A percentile compares a stretch with the other conserved stretches of the same genome.
Evolutionary conservation across 1,284 basidiomycete species (phyloP).

Genomic region (Melampsora larici-populina): DNA sequence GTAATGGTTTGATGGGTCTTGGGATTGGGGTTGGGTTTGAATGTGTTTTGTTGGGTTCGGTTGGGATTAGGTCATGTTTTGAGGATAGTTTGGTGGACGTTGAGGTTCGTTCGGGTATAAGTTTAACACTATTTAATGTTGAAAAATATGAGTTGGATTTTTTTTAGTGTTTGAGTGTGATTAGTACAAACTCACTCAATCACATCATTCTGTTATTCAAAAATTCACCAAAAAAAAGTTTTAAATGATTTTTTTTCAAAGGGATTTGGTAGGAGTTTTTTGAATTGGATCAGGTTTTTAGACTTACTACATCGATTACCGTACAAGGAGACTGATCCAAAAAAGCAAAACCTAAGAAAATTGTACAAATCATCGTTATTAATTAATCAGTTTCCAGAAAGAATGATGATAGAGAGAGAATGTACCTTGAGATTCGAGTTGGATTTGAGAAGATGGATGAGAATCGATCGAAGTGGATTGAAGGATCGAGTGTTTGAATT

Average conservation of each 20-base stretch:
- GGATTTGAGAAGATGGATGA: constrained; percentile 9
- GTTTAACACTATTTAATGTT: background rate
- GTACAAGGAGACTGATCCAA: constrained; percentile 31
- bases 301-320: constrained; percentile 26
- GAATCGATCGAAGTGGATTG: background rate
- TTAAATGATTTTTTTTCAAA: background rate
- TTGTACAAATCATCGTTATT: background rate
- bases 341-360: constrained; percentile 26
- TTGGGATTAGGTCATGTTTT: background rate
- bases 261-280: background rate
- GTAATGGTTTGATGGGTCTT: background rate
- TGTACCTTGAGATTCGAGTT: constrained; percentile 10
- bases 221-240: background rate
- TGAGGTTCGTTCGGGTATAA: background rate
- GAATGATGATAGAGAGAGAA: background rate
- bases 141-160: background rate
- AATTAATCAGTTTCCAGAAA: background rate
- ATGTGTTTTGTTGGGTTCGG: too few relatives aligned
- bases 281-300: background rate
- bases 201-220: constrained; percentile 17
- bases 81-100: background rate
- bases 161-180: too few relatives aligned
- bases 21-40: constrained; percentile 1
- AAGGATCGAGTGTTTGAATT: constrained; percentile 19
- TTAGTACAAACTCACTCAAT: constrained; percentile 24